Base-by-base conservation (phyloP, 208 protist species). In the Crithidia fasciculata region DNA sequence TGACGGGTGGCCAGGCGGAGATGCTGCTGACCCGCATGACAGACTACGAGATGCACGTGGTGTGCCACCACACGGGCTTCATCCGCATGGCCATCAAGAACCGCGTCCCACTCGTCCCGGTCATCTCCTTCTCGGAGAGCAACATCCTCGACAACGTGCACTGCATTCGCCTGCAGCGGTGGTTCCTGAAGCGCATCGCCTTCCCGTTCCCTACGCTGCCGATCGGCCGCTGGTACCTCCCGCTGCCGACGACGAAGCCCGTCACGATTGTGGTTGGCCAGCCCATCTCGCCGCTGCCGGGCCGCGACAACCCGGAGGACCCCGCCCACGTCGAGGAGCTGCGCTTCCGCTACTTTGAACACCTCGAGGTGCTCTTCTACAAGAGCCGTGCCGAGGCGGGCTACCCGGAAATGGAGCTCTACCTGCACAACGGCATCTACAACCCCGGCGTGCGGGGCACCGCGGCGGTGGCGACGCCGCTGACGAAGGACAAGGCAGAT, bases 1-100 rank as follows among this genome's bases (percentile, higher is more conserved):
- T 97, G 15, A 92, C 86, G 2, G 93, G 93, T 43, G 93, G 93
- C 16, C 93, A 97, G 78, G 85, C 93, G 2, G 93, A 97, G 82
- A 94, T 97, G 88, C 63, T 94, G 49, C 80, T 83, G 62, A 89
- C 89, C 12, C 19, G 74, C 64, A 52, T 83, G 37, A 87, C 84
- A 59, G 50, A 82, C 50, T 63, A 54, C 52, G 69, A 75, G 15
- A 85, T 96, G 81, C 84, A 73, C 28, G 55, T 95, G 16, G 80
- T 95, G 36, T 88, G 87, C 19, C 85, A 94, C 19, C 93, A 97
- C 78, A 77, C 80, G 49, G 93, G 93, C 5, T 97, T 97, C 72
- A 67, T 97, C 9, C 79, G 85, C 3, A 68, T 97, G 0, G 90
- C 91, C 5, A 71, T 97, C 54, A 43, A 67, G n/a, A 69, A 90